phyloP scores from a whole-genome alignment of 805 yeast genomes.

The Candida pini region DNA sequence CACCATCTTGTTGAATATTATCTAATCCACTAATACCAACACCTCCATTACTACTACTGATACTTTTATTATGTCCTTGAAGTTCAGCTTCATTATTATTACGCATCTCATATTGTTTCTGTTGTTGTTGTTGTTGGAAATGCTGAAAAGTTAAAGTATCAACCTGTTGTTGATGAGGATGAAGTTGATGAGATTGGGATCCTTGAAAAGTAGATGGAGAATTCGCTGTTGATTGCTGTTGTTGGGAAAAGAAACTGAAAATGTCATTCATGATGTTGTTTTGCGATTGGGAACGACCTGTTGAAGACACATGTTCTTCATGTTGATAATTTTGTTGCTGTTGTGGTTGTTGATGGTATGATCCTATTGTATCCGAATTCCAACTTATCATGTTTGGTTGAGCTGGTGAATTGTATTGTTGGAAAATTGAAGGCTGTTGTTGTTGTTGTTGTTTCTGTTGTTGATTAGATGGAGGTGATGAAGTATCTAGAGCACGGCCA shows the following conservation, averaged over 20 bases:
- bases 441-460: slow-evolving; percentile 3
- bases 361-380: slow-evolving; percentile 17
- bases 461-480: slow-evolving; percentile 1
- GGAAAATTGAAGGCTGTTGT: slow-evolving; percentile 5
- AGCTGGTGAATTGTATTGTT: slow-evolving; percentile 8
- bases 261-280: slow-evolving; percentile 1
- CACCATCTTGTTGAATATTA: too few species aligned
- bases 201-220: slow-evolving; percentile 7
- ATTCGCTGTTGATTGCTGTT: slow-evolving; percentile 8
- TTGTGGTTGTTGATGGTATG: slow-evolving; percentile 15
- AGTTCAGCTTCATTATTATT: too few species aligned
- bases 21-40: too few species aligned
- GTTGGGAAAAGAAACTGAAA: slow-evolving; percentile 2
- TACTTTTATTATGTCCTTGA: too few species aligned
- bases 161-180: slow-evolving; percentile 12
- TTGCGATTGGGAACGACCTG: too few species aligned
- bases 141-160: too few species aligned
- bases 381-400: slow-evolving; percentile 15
- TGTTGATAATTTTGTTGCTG: slow-evolving; percentile 5
- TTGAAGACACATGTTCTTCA: background rate
- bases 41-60: too few species aligned
- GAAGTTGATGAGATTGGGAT: slow-evolving; percentile 20
- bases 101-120: too few species aligned
- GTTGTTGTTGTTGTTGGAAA: slow-evolving; percentile 4
- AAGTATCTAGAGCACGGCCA: slow-evolving; percentile 10